phyloP scores from a whole-genome alignment of 1,284 basidiomycete species.

The Pyrrhoderma lamaoense region DNA sequence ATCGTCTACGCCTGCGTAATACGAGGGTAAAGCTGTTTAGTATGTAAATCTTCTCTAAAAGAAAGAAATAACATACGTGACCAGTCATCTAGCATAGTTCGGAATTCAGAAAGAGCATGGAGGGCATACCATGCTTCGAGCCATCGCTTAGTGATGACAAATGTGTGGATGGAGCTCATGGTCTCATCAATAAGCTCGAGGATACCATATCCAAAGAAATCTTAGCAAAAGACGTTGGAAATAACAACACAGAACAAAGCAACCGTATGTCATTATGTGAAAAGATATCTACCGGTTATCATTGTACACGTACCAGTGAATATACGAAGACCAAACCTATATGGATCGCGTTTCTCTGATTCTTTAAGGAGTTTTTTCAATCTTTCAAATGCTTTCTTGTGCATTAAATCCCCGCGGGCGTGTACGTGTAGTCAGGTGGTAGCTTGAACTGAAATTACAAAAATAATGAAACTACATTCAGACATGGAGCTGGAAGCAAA shows the following conservation, averaged over 20 bases:
- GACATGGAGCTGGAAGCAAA: background rate
- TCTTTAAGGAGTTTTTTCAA: slow-evolving; percentile 28
- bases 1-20: slow-evolving; percentile 31
- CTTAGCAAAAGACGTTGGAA: slow-evolving; percentile 1
- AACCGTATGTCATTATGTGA: too few species aligned
- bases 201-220: slow-evolving; percentile 30
- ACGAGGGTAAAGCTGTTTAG: background rate
- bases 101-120: slow-evolving; percentile 31
- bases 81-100: slow-evolving; percentile 29
- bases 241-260: background rate
- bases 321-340: slow-evolving; percentile 33
- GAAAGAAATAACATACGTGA: slow-evolving; percentile 25
- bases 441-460: slow-evolving; percentile 5
- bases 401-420: slow-evolving; percentile 28
- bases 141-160: slow-evolving; percentile 31
- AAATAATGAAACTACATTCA: background rate
- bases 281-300: too few species aligned
- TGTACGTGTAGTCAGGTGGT: slow-evolving; percentile 27
- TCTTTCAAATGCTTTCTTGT: slow-evolving; percentile 26
- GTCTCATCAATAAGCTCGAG: slow-evolving; percentile 31
- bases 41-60: background rate
- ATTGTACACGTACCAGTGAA: slow-evolving; percentile 30
- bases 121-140: slow-evolving; percentile 29
- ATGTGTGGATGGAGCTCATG: slow-evolving; percentile 27
- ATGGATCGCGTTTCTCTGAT: slow-evolving; percentile 32